A percentile compares a stretch with the other conserved stretches of the same genome.
phyloP scores from a whole-genome alignment of 1,284 basidiomycete species.

The Rhodotorula sp. region DNA sequence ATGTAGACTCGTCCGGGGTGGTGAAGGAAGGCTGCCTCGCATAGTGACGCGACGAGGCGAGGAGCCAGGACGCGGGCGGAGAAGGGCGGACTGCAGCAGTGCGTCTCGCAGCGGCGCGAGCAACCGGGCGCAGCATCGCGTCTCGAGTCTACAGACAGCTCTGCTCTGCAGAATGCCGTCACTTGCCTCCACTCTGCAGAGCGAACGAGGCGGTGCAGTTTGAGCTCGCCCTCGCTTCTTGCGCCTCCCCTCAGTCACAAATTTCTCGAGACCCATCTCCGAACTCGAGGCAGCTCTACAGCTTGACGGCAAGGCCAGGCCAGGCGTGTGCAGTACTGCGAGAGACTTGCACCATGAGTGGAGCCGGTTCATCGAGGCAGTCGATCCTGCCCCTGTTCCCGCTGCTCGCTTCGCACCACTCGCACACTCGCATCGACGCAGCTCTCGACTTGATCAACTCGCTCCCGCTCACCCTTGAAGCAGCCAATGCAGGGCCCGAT shows the following conservation, averaged over 20 bases:
- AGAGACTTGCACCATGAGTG: not conserved
- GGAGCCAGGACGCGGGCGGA: not conserved
- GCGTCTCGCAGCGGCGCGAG: not conserved
- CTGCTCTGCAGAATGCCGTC: not conserved
- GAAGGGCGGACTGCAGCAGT: not conserved
- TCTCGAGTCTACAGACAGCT: not conserved
- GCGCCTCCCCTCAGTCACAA: not conserved
- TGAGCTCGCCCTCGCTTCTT: not conserved
- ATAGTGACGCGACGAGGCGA: not conserved
- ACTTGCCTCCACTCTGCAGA: not conserved
- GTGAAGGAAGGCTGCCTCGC: constrained; percentile 24
- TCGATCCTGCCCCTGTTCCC: constrained; percentile 41
- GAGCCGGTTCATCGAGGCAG: not conserved
- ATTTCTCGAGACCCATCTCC: not conserved
- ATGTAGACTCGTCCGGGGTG: constrained; percentile 8
- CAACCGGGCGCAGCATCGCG: not conserved
- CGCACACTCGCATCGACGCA: constrained; percentile 65
- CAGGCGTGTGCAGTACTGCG: not conserved
- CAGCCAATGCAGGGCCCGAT: constrained; percentile 61
- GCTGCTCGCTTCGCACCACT: constrained; percentile 38
- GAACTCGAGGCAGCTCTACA: not conserved
- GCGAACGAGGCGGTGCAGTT: not conserved
- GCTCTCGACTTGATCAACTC: constrained; percentile 78
- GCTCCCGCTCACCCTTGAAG: constrained; percentile 50
- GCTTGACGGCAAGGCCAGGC: not conserved